Evolutionary conservation across 2,329 filamentous ascomycete genomes (phyloP).

Genomic region (Biscogniauxia marginata): DNA sequence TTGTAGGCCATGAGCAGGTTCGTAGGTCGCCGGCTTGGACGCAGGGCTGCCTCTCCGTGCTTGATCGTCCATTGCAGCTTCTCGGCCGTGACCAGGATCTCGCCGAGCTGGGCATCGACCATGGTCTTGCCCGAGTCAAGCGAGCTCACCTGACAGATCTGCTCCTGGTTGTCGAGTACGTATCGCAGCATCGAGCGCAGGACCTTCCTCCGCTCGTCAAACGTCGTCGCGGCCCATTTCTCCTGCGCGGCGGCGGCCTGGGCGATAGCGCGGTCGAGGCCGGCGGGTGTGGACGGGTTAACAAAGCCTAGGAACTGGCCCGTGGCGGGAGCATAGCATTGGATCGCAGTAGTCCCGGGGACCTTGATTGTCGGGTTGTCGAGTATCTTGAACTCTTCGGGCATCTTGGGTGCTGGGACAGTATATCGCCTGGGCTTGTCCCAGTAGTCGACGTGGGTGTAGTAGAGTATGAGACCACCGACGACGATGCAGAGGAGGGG

Average conservation of each 20-base stretch:
- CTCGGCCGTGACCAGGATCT: constrained; percentile 90
- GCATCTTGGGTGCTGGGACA: constrained; percentile 61
- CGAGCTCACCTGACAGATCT: constrained; percentile 81
- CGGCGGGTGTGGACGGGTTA: constrained; percentile 72
- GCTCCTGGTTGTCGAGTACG: constrained; percentile 83
- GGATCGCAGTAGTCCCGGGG: constrained; percentile 65
- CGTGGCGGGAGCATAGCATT: constrained; percentile 88
- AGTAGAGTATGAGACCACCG: constrained; percentile 23
- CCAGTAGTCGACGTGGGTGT: constrained; percentile 20
- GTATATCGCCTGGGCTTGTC: constrained; percentile 54
- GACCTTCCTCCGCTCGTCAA: constrained; percentile 74
- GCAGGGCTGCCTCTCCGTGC: constrained; percentile 81
- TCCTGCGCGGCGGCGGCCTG: constrained; percentile 72
- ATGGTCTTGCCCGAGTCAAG: constrained; percentile 95
- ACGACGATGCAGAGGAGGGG: constrained; percentile 20
- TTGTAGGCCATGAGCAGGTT: constrained; percentile 97
- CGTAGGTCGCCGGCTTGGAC: constrained; percentile 71
- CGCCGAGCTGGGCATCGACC: constrained; percentile 89
- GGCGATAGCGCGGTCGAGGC: constrained; percentile 76
- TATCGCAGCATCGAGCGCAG: constrained; percentile 78
- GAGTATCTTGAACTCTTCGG: constrained; percentile 56
- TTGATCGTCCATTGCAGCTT: constrained; percentile 92
- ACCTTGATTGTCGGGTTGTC: constrained; percentile 62
- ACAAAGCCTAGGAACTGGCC: constrained; percentile 78
- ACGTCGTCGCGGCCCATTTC: constrained; percentile 75